These are phyloP conservation scores for Fusarium illudens DNA, from an alignment of 2,329 filamentous ascomycete genomes.

Conservation along the genomic window DNA sequence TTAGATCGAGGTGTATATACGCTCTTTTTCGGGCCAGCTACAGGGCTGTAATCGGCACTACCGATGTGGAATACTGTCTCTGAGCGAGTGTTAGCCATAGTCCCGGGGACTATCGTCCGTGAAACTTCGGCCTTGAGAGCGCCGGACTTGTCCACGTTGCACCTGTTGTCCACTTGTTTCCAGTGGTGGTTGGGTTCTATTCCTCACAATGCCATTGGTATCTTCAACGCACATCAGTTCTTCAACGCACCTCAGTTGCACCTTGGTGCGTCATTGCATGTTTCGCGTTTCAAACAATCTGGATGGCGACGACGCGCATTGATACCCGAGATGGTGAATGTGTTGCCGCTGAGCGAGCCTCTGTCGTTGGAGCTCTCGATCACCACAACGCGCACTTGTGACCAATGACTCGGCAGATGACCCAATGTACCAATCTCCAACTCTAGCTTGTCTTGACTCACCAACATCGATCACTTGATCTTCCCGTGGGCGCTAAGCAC, in stretches of 20 bases:
- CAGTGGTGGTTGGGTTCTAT: neutral
- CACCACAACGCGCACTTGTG: conserved; percentile 6
- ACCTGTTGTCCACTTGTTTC: neutral
- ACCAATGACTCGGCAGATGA: conserved; percentile 22
- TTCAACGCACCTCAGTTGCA: neutral
- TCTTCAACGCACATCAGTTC: neutral
- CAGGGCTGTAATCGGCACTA: conserved; percentile 3
- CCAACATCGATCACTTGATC: conserved; percentile 21
- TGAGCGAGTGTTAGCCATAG: neutral
- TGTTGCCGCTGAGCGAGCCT: neutral
- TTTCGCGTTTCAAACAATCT: neutral
- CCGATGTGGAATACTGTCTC: neutral
- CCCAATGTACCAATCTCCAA: neutral
- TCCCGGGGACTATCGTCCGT: neutral
- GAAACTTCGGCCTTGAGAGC: neutral
- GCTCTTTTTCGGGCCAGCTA: conserved; percentile 17
- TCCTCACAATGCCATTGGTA: neutral
- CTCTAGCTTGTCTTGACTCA: conserved; percentile 1
- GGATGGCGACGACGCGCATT: neutral
- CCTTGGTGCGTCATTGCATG: neutral
- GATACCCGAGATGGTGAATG: neutral
- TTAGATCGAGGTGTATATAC: conserved; percentile 35
- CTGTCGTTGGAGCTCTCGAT: neutral
- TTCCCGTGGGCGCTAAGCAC: neutral
- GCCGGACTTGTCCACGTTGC: neutral